These are phyloP conservation scores for Yamadazyma taylorii DNA, from an alignment of 1,139 yeast genomes.

Conservation along the genomic window DNA sequence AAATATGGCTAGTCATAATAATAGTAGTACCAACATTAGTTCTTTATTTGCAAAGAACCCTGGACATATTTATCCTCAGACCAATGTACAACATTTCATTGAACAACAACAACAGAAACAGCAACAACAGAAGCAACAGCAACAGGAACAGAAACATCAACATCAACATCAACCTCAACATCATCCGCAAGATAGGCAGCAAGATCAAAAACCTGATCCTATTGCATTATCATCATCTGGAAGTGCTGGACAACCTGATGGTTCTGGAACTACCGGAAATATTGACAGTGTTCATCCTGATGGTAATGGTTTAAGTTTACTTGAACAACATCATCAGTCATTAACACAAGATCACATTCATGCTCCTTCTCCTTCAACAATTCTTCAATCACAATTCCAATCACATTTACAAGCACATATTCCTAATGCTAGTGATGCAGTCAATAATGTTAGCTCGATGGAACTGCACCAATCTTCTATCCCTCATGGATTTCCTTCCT, in stretches of 20 bases:
- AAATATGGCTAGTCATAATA: slow-evolving; percentile 12
- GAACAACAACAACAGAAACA: slow-evolving; percentile 5
- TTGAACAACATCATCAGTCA: neutral
- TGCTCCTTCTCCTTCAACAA: neutral
- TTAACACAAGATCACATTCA: neutral
- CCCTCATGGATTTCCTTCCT: slow-evolving; percentile 26
- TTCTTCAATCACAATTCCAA: slow-evolving; percentile 1
- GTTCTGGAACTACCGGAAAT: too few relatives aligned
- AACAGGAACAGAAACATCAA: too few relatives aligned
- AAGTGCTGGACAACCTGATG: too few relatives aligned
- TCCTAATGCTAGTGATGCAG: neutral
- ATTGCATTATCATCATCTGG: too few relatives aligned
- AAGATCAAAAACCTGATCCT: too few relatives aligned
- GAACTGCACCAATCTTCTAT: neutral
- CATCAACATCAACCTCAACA: too few relatives aligned
- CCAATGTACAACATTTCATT: slow-evolving; percentile 5
- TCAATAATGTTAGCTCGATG: neutral
- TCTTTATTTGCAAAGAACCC: slow-evolving; percentile 21
- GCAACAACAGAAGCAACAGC: too few relatives aligned
- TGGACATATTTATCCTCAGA: slow-evolving; percentile 14
- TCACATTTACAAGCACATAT: neutral
- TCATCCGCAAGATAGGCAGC: too few relatives aligned
- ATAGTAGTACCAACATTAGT: slow-evolving; percentile 23
- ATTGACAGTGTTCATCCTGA: neutral
- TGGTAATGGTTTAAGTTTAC: neutral